A percentile compares a stretch with the other conserved stretches of the same genome.
Evolutionary conservation across 2,329 filamentous ascomycete species (phyloP).

Genomic region (Cryphonectria naterciae): DNA sequence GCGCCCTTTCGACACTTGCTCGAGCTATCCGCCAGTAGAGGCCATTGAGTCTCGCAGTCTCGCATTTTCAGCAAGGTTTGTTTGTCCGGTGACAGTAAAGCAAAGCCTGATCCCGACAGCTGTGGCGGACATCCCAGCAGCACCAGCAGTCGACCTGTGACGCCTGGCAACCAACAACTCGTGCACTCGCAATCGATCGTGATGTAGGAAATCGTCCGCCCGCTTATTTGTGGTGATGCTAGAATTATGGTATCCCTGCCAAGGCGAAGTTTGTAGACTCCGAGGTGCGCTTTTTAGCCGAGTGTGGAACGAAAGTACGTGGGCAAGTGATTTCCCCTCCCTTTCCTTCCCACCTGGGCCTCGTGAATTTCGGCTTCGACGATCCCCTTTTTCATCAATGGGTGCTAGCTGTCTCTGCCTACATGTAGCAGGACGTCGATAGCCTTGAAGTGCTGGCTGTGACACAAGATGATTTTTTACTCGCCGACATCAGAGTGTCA

Average conservation of each 20-base stretch:
- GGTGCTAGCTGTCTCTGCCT: background rate
- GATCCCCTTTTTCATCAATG: background rate
- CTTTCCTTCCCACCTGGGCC: background rate
- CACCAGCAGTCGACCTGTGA: background rate
- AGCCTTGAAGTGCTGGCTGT: background rate
- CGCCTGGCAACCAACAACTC: background rate
- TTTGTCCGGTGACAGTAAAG: background rate
- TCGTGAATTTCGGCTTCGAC: background rate
- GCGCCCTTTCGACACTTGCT: background rate
- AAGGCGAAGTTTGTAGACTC: background rate
- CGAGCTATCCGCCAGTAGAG: background rate
- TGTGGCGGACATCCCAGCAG: background rate
- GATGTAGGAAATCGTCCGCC: background rate
- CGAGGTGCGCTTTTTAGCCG: background rate
- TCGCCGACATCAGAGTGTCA: background rate
- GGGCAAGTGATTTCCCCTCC: background rate
- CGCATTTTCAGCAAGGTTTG: background rate
- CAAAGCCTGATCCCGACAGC: background rate
- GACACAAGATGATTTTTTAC: background rate
- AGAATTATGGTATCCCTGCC: background rate
- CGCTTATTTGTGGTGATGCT: background rate
- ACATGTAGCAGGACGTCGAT: background rate
- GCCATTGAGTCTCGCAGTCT: background rate
- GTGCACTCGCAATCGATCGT: slow-evolving; percentile 6
- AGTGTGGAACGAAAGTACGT: background rate